Evolutionary conservation across 768 basidiomycete species (phyloP).

Genomic region (Termitomyces sp.): DNA sequence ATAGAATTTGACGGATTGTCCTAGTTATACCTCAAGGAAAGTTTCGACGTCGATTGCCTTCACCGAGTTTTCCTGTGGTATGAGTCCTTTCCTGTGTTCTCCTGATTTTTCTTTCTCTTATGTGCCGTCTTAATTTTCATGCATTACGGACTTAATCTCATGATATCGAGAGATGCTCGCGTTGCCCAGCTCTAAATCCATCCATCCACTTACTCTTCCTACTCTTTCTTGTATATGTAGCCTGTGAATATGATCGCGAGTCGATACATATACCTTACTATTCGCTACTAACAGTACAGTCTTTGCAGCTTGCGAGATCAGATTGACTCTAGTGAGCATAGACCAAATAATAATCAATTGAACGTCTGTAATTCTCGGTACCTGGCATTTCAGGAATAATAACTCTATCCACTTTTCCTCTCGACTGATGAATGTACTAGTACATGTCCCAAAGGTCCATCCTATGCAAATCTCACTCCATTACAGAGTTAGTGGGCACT

Average conservation of each 20-base stretch:
- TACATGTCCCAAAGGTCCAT: background rate
- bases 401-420: background rate
- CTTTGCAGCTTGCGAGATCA: background rate
- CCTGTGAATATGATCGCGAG: background rate
- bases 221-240: background rate
- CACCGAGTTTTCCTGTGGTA: conserved; percentile 12
- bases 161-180: background rate
- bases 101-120: background rate
- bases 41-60: conserved; percentile 8
- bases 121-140: background rate
- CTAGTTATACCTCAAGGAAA: conserved; percentile 3
- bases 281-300: background rate
- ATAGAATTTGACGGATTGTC: background rate
- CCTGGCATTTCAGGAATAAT: background rate
- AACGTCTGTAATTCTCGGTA: background rate
- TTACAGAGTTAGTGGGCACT: background rate
- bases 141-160: background rate
- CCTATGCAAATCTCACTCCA: background rate
- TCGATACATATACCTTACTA: background rate
- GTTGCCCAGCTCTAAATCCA: background rate
- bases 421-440: background rate
- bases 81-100: background rate
- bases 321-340: background rate
- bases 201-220: no score
- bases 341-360: background rate